Evolutionary conservation across 1,284 basidiomycete species (phyloP), one percentile per base, ranked within the genome.

Genomic region (Melampsora larici-populina): DNA sequence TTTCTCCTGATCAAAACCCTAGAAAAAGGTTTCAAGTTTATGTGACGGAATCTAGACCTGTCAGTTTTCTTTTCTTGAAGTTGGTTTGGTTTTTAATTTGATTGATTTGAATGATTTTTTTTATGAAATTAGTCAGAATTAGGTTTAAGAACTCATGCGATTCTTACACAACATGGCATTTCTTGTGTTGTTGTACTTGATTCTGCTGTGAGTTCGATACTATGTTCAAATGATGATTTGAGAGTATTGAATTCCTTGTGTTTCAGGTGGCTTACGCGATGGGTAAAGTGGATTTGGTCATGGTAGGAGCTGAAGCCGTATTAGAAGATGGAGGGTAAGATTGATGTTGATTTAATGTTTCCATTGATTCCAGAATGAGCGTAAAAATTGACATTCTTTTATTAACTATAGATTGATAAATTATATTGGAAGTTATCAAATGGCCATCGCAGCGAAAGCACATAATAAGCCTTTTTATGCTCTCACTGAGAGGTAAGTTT

Each of bases 401-500:
- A 1, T 21, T 7, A 46, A 7, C 6, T 60, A 92, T 65, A 92
- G 92, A 13, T 86, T 94, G 79, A 89, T 94, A 80, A 93, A 94
- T 82, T 92, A 87, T 87, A 79, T 86, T 91, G 43, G 95, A 65
- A 95, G 93, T 80, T 95, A 94, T 85, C 94, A 97, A 84, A 93
- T 98, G 82, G 97, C 95, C 1, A 91, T 98, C 81, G 92, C 97
- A 78, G 96, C 97, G 74, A 95, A 95, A 85, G 91, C 92, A 46
- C 89, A 91, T 78, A 92, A 94, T 82, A 97, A 96, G 84, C 96
- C 97, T 2, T 94, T 99, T 84, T 99, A 97, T 85, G 94, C 94
- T 43, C 88, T 97, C 58, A 94, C 95, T 43, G 95, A 99, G 78
- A 82, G 80, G 81, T 82, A 63, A 77, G 24, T 62, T 11, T 46